Evolutionary conservation across 2,329 filamentous ascomycete genomes (phyloP), one percentile per base, ranked within the genome.

Genomic region (Trichothecium roseum): DNA sequence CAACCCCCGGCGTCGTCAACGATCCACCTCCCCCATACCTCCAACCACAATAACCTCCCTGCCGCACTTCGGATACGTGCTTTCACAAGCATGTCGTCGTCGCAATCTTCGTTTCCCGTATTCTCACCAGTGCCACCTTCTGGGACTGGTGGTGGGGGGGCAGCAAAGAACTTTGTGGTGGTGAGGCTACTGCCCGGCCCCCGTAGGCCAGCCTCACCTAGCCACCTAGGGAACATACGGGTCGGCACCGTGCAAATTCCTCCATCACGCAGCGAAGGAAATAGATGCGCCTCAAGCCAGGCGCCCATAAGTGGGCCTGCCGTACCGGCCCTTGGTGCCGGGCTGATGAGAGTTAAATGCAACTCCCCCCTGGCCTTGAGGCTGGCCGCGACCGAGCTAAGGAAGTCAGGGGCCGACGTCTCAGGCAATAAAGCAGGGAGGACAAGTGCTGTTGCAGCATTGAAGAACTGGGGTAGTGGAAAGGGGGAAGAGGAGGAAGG

Each of bases 241-340:
- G 64, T 72, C 0, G 79, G 79, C 36, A 69, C 74, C 5, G 66
- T 67, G 44, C 75, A 81, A 8, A 72, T 66, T 37, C 73, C 78
- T 13, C 68, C 59, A 16, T 63, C 62, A 47, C 78, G 72, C 0
- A 84, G 54, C 38, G 77, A 78, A 6, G 70, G 51, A 2, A 79
- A 51, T 1, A 84, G 59, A 35, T 80, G 62, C 4, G 71, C 63
- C 30, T 80, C 72, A 3, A 84, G 58, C 79, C 79, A 84, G 1
- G 59, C 52, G 26, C 69, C 62, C 48, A 84, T 56, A 2, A 59
- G 56, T 0, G 72, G 74, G 0, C 79, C 80, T 17, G 74, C 59
- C 0, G 69, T 75, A 2, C 62, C 55, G 4, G 68, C 56, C 1
- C 69, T 59, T 0, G 80, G 80, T 7, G 70, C 57, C 0, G 79